phyloP scores from a whole-genome alignment of 768 basidiomycete species.

The Mycena indigotica region DNA sequence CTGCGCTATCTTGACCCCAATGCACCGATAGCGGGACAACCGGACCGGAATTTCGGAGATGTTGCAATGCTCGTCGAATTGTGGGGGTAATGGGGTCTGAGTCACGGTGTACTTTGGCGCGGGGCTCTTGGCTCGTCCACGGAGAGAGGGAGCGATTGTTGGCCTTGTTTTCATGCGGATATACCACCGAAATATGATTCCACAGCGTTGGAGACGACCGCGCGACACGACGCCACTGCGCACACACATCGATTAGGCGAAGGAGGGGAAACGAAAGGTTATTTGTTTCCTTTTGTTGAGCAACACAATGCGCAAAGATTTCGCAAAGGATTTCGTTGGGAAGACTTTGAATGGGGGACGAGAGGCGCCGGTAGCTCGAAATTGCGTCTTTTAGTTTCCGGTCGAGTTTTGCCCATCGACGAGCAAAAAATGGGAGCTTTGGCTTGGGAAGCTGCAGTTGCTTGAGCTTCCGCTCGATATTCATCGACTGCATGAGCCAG shows the following conservation, averaged over 20 bases:
- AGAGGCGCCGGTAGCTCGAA: not conserved
- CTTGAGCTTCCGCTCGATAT: not conserved
- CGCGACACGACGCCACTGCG: not conserved
- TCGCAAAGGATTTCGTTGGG: conserved; percentile 11
- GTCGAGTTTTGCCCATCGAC: not conserved
- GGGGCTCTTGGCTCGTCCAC: too few species aligned
- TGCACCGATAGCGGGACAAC: not conserved
- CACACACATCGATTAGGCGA: not conserved
- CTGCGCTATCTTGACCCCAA: not conserved
- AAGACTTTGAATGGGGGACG: conserved; percentile 4
- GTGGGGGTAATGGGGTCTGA: too few species aligned
- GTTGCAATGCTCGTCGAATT: too few species aligned
- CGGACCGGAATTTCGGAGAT: not conserved
- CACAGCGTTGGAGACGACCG: not conserved
- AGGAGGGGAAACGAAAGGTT: not conserved
- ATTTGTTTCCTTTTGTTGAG: not conserved
- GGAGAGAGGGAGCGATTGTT: not conserved
- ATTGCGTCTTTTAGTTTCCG: not conserved
- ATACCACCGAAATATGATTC: not conserved
- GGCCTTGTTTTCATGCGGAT: not conserved
- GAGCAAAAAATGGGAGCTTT: not conserved
- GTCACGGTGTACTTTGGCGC: too few species aligned
- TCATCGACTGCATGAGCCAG: not conserved
- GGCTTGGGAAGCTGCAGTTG: not conserved
- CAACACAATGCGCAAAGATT: conserved; percentile 7